Percentiles rank a stretch among this genome's conserved stretches.
These are phyloP conservation scores for Suillus variegatus DNA, from an alignment of 768 basidiomycete species.

Conservation along the genomic window DNA sequence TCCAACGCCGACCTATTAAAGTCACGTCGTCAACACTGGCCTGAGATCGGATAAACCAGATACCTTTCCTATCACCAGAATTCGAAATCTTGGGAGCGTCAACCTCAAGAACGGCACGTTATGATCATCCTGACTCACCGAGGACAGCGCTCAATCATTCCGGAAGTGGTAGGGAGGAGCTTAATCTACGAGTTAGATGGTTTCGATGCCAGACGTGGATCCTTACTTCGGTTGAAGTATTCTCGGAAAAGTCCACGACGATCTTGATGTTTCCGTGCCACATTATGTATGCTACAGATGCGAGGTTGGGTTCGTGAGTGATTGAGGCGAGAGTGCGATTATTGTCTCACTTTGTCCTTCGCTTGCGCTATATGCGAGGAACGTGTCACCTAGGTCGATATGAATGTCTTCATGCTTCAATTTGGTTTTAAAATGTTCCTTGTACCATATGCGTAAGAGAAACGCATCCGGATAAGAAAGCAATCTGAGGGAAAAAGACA, in stretches of 20 bases:
- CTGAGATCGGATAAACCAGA: neutral
- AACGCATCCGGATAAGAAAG: no score
- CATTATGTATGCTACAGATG: neutral
- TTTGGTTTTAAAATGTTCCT: no score
- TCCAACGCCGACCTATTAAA: neutral
- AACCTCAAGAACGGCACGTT: neutral
- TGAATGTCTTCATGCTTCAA: no score
- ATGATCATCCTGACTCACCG: neutral
- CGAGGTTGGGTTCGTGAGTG: no score
- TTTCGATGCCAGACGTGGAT: neutral
- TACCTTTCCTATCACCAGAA: neutral
- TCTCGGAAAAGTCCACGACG: neutral
- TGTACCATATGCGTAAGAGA: no score
- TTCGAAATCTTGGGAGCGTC: neutral
- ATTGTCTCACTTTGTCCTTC: neutral
- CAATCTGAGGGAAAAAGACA: no score
- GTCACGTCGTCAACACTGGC: neutral
- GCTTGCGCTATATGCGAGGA: no score
- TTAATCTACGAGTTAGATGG: neutral
- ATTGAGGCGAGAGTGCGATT: neutral
- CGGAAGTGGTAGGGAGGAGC: neutral
- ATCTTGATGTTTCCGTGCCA: neutral
- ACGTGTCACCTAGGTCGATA: no score
- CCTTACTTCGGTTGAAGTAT: neutral
- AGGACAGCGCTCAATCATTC: neutral